Percentiles rank a stretch among this genome's conserved stretches.
phyloP scores from a whole-genome alignment of 305 asterid genomes.

The Fraxinus latifolia region DNA sequence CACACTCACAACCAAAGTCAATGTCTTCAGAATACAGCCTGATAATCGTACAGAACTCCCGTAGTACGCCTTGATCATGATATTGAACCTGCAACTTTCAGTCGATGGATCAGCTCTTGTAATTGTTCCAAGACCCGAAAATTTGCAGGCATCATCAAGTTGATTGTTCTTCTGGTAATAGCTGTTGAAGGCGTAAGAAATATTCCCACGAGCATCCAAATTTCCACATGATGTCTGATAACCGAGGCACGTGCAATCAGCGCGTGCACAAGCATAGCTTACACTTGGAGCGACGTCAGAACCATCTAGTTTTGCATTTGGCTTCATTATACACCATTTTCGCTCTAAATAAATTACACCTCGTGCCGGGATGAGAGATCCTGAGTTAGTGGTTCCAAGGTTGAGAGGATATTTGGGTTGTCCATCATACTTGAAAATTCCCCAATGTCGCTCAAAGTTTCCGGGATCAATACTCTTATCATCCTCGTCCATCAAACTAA shows the following conservation, averaged over 20 bases:
- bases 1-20: constrained; percentile 27
- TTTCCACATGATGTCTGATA: constrained; percentile 59
- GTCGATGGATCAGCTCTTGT: constrained; percentile 62
- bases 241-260: constrained; percentile 71
- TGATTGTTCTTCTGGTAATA: constrained; percentile 68
- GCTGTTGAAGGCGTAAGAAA: constrained; percentile 72
- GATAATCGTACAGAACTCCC: constrained; percentile 37
- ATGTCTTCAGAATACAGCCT: background rate
- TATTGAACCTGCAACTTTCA: constrained; percentile 52
- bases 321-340: constrained; percentile 53
- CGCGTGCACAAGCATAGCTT: constrained; percentile 68
- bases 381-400: constrained; percentile 54
- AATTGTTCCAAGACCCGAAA: constrained; percentile 53
- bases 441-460: constrained; percentile 83
- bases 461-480: constrained; percentile 76
- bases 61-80: constrained; percentile 55
- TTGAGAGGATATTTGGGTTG: constrained; percentile 59
- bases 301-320: constrained; percentile 37
- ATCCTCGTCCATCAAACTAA: constrained; percentile 75
- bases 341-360: constrained; percentile 44
- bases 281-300: constrained; percentile 54
- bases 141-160: constrained; percentile 59
- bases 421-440: constrained; percentile 56
- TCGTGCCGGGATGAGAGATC: constrained; percentile 42
- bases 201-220: constrained; percentile 49